Base-by-base conservation (phyloP, 1,284 basidiomycete genomes). In the Leucoagaricus sp. region DNA sequence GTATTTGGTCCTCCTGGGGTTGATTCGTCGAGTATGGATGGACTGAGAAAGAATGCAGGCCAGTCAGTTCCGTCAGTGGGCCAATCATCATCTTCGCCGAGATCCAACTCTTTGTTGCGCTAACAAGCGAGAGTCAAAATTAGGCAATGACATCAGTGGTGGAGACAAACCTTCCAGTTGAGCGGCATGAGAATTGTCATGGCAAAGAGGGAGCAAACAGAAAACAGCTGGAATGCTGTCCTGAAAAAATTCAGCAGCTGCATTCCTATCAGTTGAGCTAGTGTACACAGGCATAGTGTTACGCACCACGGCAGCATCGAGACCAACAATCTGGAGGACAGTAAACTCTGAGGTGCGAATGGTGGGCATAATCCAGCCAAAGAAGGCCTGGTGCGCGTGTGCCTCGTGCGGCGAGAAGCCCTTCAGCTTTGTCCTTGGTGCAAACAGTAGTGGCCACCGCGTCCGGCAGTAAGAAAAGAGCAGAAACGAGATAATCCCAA, bases 291-390 rank as follows among this genome's bases (percentile, higher is more conserved):
- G 53, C 26, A 59, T 21, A 15, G 52, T 19, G 25, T 31, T 25
- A 62, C 66, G 50, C 33, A 70, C 93, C 64, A 98, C 94, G 4
- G 94, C 94, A 38, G 95, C 96, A 72, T 99, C 96, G 48, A 99
- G 75, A 0, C 96, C 96, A 10, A 98, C 96, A 40, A 96, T 96
- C 69, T 98, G 96, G 0, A 98, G 79, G n/a, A 98, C 88, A 2
- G 93, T 91, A 65, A 92, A 94, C 68, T 98, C 96, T 42, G 93
- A 94, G 0, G 91, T 94, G 56, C 83, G 80, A 55, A 98, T 80
- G 0, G 96, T 98, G 0, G 96, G 96, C 61, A 94, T 70, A 61
- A 98, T 92, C 96, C 96, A 99, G 19, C 93, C 93, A 72, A 98
- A 94, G 73, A 96, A 91, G 0, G 89, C 86, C 57, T 83, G 79